Evolutionary conservation across 805 yeast genomes (phyloP), one percentile per base, ranked within the genome.

Genomic region (Candida chauliodis): DNA sequence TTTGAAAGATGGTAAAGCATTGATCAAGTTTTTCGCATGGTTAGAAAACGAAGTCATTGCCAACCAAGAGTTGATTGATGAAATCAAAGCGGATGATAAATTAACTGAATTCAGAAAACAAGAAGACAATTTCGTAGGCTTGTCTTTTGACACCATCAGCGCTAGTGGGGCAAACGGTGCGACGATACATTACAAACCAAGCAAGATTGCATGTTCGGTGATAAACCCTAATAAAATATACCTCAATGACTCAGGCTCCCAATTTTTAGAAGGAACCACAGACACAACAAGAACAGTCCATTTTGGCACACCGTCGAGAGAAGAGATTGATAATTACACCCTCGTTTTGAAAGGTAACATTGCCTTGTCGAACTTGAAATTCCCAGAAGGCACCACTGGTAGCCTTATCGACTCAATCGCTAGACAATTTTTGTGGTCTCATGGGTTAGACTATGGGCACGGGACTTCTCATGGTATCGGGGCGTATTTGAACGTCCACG

Each of bases 91-190:
- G 14, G 79, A 78, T 52, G 72, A 75, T 10, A 69, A 73, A 53
- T 47, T 59, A 46, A 45, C 66, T 16, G 55, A 55, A 37, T 60
- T 59, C 49, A 58, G 71, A 47, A 41, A 63, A 36, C 48, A 58
- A 43, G 76, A 72, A 41, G 60, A 66, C 27, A 62, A 73, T 44
- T 78, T 74, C 51, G 71, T 64, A 15, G 93, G 90, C 0, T 71
- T 78, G 31, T 79, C 88, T 3, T 84, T 84, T 57, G 79, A 76
- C 34, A 84, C 93, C 0, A 84, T 84, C 34, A 78, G 87, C 36
- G 76, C 89, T 4, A 70, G 86, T 1, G 93, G 91, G 1, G 68
- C 87, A 9, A 84, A 84, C 55, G 85, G 87, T 7, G 85, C 93
- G 1, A 67, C 84, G 21, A 81, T 85, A 43, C 95, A 85, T 56